A percentile compares a stretch with the other conserved stretches of the same genome.
Conservation (phyloP, 169 alveolate genomes). For the Eimeria falciformis region DNA sequence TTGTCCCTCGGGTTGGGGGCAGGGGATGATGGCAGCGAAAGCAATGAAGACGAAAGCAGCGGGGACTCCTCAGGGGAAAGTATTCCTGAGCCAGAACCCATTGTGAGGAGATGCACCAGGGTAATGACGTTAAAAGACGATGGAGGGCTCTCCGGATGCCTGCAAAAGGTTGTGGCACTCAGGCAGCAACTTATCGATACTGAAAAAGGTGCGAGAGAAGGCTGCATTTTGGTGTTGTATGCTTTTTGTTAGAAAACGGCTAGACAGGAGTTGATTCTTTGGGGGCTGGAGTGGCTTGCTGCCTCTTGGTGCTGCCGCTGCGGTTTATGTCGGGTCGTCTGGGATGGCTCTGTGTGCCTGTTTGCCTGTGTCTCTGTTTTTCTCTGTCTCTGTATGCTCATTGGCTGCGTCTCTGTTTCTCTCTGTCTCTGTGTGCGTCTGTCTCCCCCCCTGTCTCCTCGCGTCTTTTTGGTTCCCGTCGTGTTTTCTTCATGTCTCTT, state of each 20-base stretch:
- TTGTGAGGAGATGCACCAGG: slow-evolving; percentile 40
- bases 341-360: too few relatives aligned
- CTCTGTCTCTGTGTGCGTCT: not conserved
- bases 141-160: slow-evolving; percentile 71
- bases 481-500: not conserved
- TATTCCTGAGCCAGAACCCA: not conserved
- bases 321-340: not conserved
- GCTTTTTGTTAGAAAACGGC: too few relatives aligned
- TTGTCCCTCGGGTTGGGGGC: not conserved
- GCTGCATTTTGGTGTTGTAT: too few relatives aligned
- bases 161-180: slow-evolving; percentile 19
- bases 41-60: not conserved
- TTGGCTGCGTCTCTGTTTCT: not conserved
- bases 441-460: not conserved
- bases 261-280: too few relatives aligned
- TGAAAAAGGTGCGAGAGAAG: slow-evolving; percentile 46
- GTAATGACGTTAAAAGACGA: slow-evolving; percentile 56
- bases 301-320: not conserved
- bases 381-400: not conserved
- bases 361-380: too few relatives aligned
- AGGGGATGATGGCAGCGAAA: not conserved
- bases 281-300: too few relatives aligned
- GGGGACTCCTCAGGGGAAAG: not conserved
- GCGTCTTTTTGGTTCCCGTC: too few relatives aligned
- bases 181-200: slow-evolving; percentile 25